Base-by-base conservation (phyloP, 371 early-diverging fungal species). In the Mortierella sp. region DNA sequence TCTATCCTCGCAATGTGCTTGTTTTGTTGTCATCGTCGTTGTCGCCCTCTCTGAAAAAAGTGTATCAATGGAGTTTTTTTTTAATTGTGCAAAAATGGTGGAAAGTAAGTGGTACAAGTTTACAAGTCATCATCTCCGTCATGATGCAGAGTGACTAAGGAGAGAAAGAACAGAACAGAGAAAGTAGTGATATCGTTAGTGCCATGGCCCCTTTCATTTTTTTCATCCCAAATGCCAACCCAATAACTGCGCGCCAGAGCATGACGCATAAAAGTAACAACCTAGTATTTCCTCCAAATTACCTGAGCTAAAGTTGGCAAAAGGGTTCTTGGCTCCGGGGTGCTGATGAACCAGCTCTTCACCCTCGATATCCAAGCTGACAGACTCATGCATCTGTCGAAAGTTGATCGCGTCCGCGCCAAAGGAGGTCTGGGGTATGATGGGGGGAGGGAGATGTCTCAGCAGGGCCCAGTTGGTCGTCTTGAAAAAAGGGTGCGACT, bases 401-500 rank as follows among this genome's bases (percentile, higher is more conserved):
- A 96, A 96, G 83, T 95, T 95, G 82, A 92, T 79, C 16, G 95
- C 93, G 81, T 95, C 95, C 49, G 90, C 89, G 21, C 92, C 92
- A 76, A 92, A 93, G 5, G 90, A 87, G 60, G 88, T 89, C 54
- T 91, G 88, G n/a, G 99, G 99, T 70, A 96, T 88, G 81, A 99
- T 97, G 12, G 99, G 99, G 43, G 99, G 97, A 54, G 92, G 91
- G 63, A 89, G 87, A 86, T 97, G 92, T 84, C 98, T 93, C 76
- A 99, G 86, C 73, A 98, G 88, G 5, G 99, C 98, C 97, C 98
- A 99, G 73, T 98, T 95, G 51, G 97, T 92, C 75, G 90, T 93
- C 83, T 95, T 96, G 89, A 99, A 99, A 87, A 97, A 99, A 24
- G 94, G 90, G 80, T 99, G 99, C 16, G 91, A 89, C 88, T 98